Base-by-base conservation (phyloP, 2,329 filamentous ascomycete species). In the Metarhizium anisopliae region DNA sequence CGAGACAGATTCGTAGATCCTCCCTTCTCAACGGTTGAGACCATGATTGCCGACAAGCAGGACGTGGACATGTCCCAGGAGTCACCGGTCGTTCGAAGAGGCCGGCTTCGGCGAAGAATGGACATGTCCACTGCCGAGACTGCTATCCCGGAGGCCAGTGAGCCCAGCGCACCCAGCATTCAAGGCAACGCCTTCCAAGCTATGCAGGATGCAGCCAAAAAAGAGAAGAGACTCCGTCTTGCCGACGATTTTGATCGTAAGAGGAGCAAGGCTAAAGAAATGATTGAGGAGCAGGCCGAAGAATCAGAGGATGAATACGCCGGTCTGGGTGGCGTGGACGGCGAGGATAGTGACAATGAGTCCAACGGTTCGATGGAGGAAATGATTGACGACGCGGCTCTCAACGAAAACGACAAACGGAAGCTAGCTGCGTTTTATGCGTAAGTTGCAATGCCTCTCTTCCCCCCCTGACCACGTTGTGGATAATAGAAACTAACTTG, bases 241-340 rank as follows among this genome's bases (percentile, higher is more conserved):
- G 66, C 68, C n/a, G 76, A 79, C 16, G 75, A 77, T 1, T 95
- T 91, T 63, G 82, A 96, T 72, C 89, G 87, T 70, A 92, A 90
- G 71, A 92, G 87, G 68, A 95, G 90, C 73, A 86, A 89, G 67
- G 93, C 92, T 0, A 91, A 85, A 65, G 85, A 87, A 29, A 89
- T 96, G 80, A 79, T 99, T 42, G 83, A 97, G 61, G 94, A 96
- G 62, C 91, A 95, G 67, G 93, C 94, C 58, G 90, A 96, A 64
- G 94, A 99, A 72, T 99, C 94, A 0, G 95, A 99, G 67, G 94
- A 99, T 68, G 94, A 99, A 70, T 99, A 97, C 68, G 93, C 92
- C 43, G 94, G 94, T 4, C 78, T 99, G 10, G 94, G 94, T 62
- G 94, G 94, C 59, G 87, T 78, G 11, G 93, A 92, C 70, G 92